Percentiles rank a stretch among this genome's conserved stretches.
These are phyloP conservation scores for Pseudognaphalium luteoalbum DNA, from an alignment of 129 eudicot genomes.

Conservation along the genomic window DNA sequence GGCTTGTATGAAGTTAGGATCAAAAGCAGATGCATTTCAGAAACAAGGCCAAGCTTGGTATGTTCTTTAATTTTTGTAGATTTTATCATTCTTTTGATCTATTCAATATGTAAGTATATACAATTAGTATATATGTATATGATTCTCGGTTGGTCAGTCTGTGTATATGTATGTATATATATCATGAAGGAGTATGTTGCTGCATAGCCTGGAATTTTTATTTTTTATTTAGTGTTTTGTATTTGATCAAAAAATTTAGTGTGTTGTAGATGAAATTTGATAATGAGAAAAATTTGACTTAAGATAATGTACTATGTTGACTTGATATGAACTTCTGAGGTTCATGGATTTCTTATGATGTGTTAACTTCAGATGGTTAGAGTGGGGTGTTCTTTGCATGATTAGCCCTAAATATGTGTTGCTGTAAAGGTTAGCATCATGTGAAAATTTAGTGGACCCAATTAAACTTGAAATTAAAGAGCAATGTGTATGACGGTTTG, in stretches of 20 bases:
- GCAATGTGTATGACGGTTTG: not conserved
- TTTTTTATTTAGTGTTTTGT: not conserved
- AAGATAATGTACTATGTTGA: not conserved
- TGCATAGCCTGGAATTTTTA: not conserved
- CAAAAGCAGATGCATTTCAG: conserved; percentile 88
- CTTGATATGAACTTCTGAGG: not conserved
- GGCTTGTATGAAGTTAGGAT: conserved; percentile 99
- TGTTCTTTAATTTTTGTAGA: conserved; percentile 26
- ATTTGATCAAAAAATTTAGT: no score
- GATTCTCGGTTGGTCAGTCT: no score
- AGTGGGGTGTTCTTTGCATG: not conserved
- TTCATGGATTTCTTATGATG: conserved; percentile 1
- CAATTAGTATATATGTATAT: conserved; percentile 1
- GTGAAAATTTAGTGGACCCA: conserved; percentile 11
- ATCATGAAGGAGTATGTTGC: not conserved
- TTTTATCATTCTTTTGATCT: conserved; percentile 1
- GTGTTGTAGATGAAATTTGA: not conserved
- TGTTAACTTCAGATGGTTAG: not conserved
- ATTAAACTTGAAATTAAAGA: not conserved
- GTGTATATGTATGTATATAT: no score
- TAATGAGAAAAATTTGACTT: not conserved
- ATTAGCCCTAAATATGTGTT: conserved; percentile 9
- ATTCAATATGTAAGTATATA: conserved; percentile 9
- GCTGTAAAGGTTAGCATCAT: not conserved
- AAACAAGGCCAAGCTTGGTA: conserved; percentile 95